phyloP scores from a whole-genome alignment of 1,139 yeast genomes.

The Blastobotrys illinoisensis region DNA sequence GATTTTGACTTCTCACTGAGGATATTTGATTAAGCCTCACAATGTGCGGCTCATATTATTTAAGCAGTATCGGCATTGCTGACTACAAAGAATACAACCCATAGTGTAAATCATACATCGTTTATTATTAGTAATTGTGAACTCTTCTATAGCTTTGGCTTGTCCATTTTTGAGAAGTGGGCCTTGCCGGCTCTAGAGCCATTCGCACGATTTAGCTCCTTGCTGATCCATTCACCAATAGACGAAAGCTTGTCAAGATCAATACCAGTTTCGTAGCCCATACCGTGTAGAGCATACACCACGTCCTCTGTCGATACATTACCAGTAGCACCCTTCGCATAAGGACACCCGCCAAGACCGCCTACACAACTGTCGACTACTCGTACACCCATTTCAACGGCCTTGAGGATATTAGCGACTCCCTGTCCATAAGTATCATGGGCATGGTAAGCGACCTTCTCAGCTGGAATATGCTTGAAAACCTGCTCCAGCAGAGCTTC shows the following conservation, averaged over 20 bases:
- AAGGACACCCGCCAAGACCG: slow-evolving; percentile 38
- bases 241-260: slow-evolving; percentile 26
- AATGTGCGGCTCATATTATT: not conserved
- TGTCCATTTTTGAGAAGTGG: slow-evolving; percentile 12
- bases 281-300: slow-evolving; percentile 33
- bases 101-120: no score
- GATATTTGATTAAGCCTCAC: not conserved
- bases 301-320: slow-evolving; percentile 36
- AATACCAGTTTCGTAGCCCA: slow-evolving; percentile 33
- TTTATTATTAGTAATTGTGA: no score
- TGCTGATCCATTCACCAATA: slow-evolving; percentile 32
- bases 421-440: slow-evolving; percentile 38
- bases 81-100: no score
- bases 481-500: slow-evolving; percentile 27
- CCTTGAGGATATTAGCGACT: slow-evolving; percentile 32
- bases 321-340: slow-evolving; percentile 36
- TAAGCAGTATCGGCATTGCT: no score
- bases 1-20: not conserved
- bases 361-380: slow-evolving; percentile 33
- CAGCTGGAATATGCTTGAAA: slow-evolving; percentile 24
- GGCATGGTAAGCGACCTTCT: slow-evolving; percentile 33
- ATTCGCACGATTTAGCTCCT: slow-evolving; percentile 24
- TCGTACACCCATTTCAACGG: slow-evolving; percentile 33
- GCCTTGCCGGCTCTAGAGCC: slow-evolving; percentile 33
- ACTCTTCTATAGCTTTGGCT: slow-evolving; percentile 5